Base-by-base conservation (phyloP, 108 stramenopile species). In the Cyclotella baltica region DNA sequence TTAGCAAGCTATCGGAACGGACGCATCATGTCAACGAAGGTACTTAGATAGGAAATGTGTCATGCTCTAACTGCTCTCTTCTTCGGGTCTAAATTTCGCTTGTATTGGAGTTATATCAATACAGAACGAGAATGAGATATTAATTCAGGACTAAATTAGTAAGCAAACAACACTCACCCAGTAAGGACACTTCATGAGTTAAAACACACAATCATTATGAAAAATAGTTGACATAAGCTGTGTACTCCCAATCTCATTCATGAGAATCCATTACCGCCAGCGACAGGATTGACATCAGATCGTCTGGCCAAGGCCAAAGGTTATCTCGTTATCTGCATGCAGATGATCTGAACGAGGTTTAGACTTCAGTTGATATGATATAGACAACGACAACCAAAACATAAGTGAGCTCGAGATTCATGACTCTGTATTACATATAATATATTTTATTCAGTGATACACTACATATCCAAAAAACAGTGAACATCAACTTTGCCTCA, bases 11-110 rank as follows among this genome's bases (percentile, higher is more conserved):
- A 90, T 22, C 94, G 83, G 76, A 95, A 95, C 18, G 89, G 75
- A 3, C 92, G 94, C 6, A 95, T 92, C 85, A 90, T 84, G 78
- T 95, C 94, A 1, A 93, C 84, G 78, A 95, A 95, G 30, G 91
- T 87, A 68, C 91, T 91, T 76, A 35, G 59, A 90, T 23, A 52
- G 87, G 61, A 56, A 64, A 69, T 46, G 80, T 65, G 70, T 83
- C 48, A 50, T 84, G 65, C 72, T 88, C 71, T 35, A 43, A 22
- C 40, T 73, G 70, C 28, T 80, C 76, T 38, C 71, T 33, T 19
- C 48, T 33, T 40, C 50, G 20, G 68, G 30, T 31, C 31, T 35
- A 51, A 89, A 88, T 87, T 78, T 15, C 82, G 86, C 51, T 83
- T 86, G 70, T 90, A 95, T 61, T 25, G 19, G n/a, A 10, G 52